These are phyloP conservation scores for Podila epicladia DNA, from an alignment of 192 early-diverging fungal species.

Conservation along the genomic window DNA sequence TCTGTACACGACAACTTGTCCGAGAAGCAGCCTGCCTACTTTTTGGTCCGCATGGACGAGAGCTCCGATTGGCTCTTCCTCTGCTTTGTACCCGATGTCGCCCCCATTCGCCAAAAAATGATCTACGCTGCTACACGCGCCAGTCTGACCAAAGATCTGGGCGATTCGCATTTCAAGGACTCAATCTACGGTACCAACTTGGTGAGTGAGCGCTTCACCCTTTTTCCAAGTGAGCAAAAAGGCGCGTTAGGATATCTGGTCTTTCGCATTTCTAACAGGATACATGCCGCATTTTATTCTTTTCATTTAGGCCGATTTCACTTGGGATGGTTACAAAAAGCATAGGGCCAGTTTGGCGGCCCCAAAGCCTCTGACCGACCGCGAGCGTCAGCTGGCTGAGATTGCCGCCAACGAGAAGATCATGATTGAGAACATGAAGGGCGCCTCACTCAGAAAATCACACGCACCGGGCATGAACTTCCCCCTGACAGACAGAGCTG, in stretches of 20 bases:
- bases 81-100: conserved; percentile 83
- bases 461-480: conserved; percentile 75
- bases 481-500: conserved; percentile 67
- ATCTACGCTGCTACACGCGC: conserved; percentile 90
- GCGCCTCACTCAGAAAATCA: conserved; percentile 65
- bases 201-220: conserved; percentile 38
- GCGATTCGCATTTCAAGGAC: conserved; percentile 84
- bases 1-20: conserved; percentile 58
- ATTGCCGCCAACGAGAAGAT: conserved; percentile 65
- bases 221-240: neutral
- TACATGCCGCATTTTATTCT: neutral
- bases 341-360: conserved; percentile 70
- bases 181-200: conserved; percentile 80
- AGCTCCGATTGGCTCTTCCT: conserved; percentile 80
- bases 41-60: conserved; percentile 71
- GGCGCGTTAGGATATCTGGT: neutral
- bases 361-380: conserved; percentile 84
- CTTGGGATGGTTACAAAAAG: conserved; percentile 70
- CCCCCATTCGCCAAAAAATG: conserved; percentile 91
- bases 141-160: conserved; percentile 80
- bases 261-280: neutral
- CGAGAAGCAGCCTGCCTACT: conserved; percentile 67
- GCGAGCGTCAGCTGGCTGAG: conserved; percentile 81
- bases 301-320: conserved; percentile 63
- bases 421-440: conserved; percentile 56